Evolutionary conservation across 495 filamentous ascomycete genomes (phyloP), one percentile per base, ranked within the genome.

Genomic region (Trichoderma parareesei): DNA sequence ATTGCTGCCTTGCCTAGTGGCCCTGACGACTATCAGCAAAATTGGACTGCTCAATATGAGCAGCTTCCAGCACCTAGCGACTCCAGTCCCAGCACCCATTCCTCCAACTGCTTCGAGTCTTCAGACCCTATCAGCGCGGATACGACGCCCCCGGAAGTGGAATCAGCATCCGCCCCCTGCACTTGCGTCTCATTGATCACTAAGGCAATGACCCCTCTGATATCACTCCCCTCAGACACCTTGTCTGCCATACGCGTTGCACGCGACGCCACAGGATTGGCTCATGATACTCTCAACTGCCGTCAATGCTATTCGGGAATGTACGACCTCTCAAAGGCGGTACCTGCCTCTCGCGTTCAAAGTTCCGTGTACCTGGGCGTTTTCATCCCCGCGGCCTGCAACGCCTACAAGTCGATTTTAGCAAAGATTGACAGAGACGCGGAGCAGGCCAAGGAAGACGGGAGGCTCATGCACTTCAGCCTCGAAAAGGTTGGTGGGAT

Each of bases 341-440:
- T 72, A 5, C 74, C 73, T n/a, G 75, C 81, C 61, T 72, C 73
- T 14, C 43, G 73, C 55, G 77, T 83, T 68, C 87, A 89, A 65
- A 89, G 83, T 69, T 78, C 86, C 46, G 89, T 89, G 86, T 81
- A 88, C 64, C 81, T 87, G 11, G 86, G 82, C 7, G 84, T 86
- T 0, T 75, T 90, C 9, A 76, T 90, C 27, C 86, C 84, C 20
- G 82, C 85, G 13, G 77, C 87, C 38, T 84, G 84, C 20, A 81
- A 87, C 70, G 77, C 82, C 3, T 90, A 85, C 71, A 73, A 72
- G 63, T 71, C 65, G 53, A 77, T 85, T 38, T 69, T 85, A 1
- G 65, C 53, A 18, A 75, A 79, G 66, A 72, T 83, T 16, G 81
- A 85, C 65, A 71, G 69, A 18, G 77, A 78, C 49, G 70, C 77